Base-by-base conservation (phyloP, 1,139 yeast species). In the Ogataea hybrid region DNA sequence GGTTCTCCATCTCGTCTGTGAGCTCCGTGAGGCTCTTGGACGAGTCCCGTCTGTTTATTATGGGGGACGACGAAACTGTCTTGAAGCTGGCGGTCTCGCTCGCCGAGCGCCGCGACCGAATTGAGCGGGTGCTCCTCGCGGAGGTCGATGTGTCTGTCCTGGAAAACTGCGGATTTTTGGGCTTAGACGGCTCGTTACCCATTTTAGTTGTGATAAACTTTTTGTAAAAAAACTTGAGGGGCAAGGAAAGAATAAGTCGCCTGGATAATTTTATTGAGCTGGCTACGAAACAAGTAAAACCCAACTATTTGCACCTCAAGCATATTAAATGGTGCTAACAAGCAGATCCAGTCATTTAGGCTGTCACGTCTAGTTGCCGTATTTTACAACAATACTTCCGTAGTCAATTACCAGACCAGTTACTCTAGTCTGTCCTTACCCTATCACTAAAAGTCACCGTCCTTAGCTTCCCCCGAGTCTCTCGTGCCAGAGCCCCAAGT, bases 131-230 rank as follows among this genome's bases (percentile, higher is more conserved):
- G 5, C 62, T 58, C 43, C 48, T 48, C 3, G 51, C 48, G 6
- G 64, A 59, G 3, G 57, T 57, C 11, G 52, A 47, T 1, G 64
- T 59, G 42, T 59, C 63, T 3, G 62, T 48, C 28, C 64, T 48
- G 10, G 54, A 39, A 32, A 59, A 55, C 25, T 50, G 51, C 17
- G 61, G 50, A 30, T 35, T 44, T 37, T 51, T 56, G 18, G 51
- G 57, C 41, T 60, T 60, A 5, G 64, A 60, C 5, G 60, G 50
- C 48, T 60, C 63, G 43, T 60, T 60, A 38, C 64, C 64, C 64
- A 60, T 60, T 38, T 32, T 38, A 34, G 15, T 38, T 21, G 41
- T 28, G 29, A 32, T 20, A 23, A 38, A 32, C 41, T 38, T 31
- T n/a, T 42, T 38, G 21, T 18, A 32, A 38, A 38, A 20, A 38